These are phyloP conservation scores for Microthlaspi erraticum DNA, from an alignment of 345 rosid genomes.

Conservation along the genomic window DNA sequence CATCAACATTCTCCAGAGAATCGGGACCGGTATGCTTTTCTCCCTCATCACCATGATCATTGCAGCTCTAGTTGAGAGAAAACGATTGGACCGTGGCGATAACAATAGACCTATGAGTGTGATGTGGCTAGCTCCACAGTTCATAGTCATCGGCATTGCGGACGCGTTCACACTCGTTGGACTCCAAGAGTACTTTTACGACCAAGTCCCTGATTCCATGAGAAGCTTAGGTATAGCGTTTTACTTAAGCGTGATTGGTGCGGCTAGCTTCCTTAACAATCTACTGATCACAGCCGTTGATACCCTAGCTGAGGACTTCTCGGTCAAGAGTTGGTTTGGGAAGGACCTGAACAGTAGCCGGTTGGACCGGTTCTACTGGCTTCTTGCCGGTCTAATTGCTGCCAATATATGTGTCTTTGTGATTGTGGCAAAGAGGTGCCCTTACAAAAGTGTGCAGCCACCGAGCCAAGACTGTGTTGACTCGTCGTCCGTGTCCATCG, in stretches of 20 bases:
- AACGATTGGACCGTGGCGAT: constrained; percentile 47
- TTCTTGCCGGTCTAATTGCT: constrained; percentile 55
- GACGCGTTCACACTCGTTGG: constrained; percentile 87
- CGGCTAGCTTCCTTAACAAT: constrained; percentile 77
- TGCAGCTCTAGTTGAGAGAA: constrained; percentile 78
- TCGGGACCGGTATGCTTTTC: constrained; percentile 87
- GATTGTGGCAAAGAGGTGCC: constrained; percentile 60
- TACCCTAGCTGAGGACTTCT: constrained; percentile 47
- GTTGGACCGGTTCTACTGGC: constrained; percentile 77
- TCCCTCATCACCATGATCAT: constrained; percentile 64
- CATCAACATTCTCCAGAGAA: constrained; percentile 82
- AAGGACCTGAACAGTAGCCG: constrained; percentile 81
- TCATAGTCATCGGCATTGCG: constrained; percentile 69
- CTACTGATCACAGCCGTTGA: constrained; percentile 64
- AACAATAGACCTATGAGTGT: constrained; percentile 63
- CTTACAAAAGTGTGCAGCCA: constrained; percentile 73
- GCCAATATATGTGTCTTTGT: constrained; percentile 59
- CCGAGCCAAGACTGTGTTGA: constrained; percentile 57
- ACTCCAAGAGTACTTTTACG: constrained; percentile 89
- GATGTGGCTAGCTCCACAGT: constrained; percentile 89
- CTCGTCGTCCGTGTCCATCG: constrained; percentile 45
- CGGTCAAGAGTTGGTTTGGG: constrained; percentile 71
- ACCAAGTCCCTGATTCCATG: constrained; percentile 97
- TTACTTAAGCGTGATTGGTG: constrained; percentile 82
- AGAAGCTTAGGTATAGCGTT: constrained; percentile 92